Conservation (phyloP, 2,329 filamentous ascomycete genomes). For the Microdochium bolleyi region DNA sequence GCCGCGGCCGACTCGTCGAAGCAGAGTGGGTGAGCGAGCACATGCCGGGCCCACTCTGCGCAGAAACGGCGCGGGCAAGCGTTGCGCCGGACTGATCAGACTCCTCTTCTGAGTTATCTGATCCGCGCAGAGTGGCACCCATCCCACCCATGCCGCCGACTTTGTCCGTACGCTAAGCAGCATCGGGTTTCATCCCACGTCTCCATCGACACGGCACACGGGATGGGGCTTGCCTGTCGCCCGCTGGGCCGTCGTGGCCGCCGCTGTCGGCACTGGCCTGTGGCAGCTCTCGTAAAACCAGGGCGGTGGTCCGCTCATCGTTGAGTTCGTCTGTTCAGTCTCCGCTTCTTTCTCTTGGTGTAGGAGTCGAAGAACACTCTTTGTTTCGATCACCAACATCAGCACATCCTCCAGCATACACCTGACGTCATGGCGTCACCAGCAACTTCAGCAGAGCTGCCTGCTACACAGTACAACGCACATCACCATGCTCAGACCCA, state of each 20-base stretch:
- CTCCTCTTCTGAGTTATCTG: conserved; percentile 4
- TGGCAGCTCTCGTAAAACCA: too few relatives aligned
- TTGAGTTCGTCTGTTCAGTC: background rate
- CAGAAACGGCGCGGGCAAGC: background rate
- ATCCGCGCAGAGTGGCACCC: conserved; percentile 3
- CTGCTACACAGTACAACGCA: background rate
- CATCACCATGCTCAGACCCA: background rate
- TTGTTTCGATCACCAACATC: background rate
- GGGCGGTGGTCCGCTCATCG: too few relatives aligned
- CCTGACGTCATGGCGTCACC: background rate
- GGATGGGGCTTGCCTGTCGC: background rate
- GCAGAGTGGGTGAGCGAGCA: too few relatives aligned
- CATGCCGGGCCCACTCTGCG: background rate
- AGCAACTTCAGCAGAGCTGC: background rate
- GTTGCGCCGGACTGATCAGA: conserved; percentile 2
- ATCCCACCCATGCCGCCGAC: background rate
- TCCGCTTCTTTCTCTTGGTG: background rate
- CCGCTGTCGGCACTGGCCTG: too few relatives aligned
- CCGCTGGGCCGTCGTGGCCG: background rate
- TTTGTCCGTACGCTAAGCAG: background rate
- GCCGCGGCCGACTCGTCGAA: background rate
- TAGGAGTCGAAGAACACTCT: background rate
- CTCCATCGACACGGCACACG: background rate
- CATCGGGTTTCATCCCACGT: too few relatives aligned
- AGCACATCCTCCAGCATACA: background rate